These are phyloP conservation scores for Calycina herbarum DNA, from an alignment of 2,329 filamentous ascomycete species.

Conservation along the genomic window DNA sequence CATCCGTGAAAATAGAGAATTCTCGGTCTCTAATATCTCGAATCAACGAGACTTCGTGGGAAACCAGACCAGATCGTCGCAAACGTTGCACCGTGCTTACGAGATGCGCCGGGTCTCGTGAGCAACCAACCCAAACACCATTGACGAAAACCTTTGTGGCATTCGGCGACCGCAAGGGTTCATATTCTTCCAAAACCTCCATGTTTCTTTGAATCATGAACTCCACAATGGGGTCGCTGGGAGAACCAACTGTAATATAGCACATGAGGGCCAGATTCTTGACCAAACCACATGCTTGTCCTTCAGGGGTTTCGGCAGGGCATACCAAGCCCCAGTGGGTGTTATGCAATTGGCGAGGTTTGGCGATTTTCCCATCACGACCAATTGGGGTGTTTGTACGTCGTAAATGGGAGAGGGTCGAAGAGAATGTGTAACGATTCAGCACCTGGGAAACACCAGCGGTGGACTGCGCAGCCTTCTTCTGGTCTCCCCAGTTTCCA, in stretches of 20 bases:
- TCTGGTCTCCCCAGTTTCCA: slow-evolving; percentile 99
- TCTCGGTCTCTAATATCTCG: slow-evolving; percentile 95
- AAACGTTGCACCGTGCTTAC: slow-evolving; percentile 77
- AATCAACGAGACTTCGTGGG: slow-evolving; percentile 90
- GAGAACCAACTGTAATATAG: slow-evolving; percentile 93
- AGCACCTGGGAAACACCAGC: slow-evolving; percentile 97
- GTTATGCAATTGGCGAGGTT: slow-evolving; percentile 96
- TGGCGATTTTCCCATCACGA: slow-evolving; percentile 96
- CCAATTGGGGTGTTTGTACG: slow-evolving; percentile 98
- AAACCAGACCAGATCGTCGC: slow-evolving; percentile 78
- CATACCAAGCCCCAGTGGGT: slow-evolving; percentile 98
- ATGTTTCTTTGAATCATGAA: slow-evolving; percentile 96
- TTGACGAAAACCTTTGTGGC: slow-evolving; percentile 99
- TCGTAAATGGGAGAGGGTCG: slow-evolving; percentile 92
- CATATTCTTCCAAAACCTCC: slow-evolving; percentile 95
- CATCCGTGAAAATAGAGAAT: slow-evolving; percentile 98
- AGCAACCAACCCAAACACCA: slow-evolving; percentile 95
- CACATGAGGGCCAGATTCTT: slow-evolving; percentile 99
- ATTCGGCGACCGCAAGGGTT: slow-evolving; percentile 79
- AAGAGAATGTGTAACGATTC: slow-evolving; percentile 96
- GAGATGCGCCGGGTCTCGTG: slow-evolving; percentile 82
- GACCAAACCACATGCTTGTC: slow-evolving; percentile 95
- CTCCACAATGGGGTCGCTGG: slow-evolving; percentile 84
- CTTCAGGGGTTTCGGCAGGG: slow-evolving; percentile 95
- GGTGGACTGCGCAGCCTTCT: slow-evolving; percentile 92